Evolutionary conservation across 331 rosid genomes (phyloP).

Genomic region (Ulmus americana): DNA sequence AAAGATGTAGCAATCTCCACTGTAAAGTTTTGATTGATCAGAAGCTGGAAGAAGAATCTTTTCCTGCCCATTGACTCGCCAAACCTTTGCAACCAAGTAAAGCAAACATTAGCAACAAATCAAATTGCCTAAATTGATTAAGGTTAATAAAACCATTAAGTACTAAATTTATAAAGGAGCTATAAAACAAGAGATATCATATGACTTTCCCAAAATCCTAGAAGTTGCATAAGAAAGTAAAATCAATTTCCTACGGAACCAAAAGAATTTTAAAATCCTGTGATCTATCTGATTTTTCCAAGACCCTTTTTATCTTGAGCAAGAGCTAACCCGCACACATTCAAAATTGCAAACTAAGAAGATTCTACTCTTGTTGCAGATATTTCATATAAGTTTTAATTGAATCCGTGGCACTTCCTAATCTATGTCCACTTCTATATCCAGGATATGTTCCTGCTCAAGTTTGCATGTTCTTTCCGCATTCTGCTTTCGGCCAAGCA

Average conservation of each 20-base stretch:
- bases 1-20: constrained; percentile 90
- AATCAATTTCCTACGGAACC: constrained; percentile 14
- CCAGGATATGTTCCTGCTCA: background rate
- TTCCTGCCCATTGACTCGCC: constrained; percentile 84
- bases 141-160: background rate
- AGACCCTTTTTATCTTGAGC: constrained; percentile 9
- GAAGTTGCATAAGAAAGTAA: constrained; percentile 5
- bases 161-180: background rate
- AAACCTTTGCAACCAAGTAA: constrained; percentile 55
- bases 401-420: background rate
- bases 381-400: background rate
- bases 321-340: background rate
- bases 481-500: background rate
- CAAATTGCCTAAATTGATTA: constrained; percentile 11
- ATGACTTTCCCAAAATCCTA: constrained; percentile 17
- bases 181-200: background rate
- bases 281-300: constrained; percentile 13
- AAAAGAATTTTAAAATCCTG: background rate
- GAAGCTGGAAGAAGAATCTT: constrained; percentile 65
- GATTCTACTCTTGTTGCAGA: background rate
- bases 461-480: background rate
- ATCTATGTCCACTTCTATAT: background rate
- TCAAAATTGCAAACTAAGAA: background rate
- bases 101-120: constrained; percentile 27
- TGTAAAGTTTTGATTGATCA: constrained; percentile 83